These are phyloP conservation scores for Crithidia bombi DNA, from an alignment of 208 protist species.

Conservation along the genomic window DNA sequence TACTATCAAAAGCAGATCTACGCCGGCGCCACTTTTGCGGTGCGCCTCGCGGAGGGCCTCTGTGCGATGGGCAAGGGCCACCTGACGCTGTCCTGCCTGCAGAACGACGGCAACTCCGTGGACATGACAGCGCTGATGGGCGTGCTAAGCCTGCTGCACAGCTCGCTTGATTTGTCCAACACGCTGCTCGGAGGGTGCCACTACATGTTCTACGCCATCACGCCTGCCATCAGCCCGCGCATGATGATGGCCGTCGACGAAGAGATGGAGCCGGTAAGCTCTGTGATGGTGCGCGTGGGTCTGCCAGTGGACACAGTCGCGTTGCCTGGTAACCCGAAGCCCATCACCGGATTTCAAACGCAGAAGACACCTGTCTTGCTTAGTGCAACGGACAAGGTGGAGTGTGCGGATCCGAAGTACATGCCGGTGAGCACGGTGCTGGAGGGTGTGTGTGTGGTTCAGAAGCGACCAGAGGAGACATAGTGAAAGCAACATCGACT, in stretches of 20 bases:
- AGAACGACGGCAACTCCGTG: conserved; percentile 92
- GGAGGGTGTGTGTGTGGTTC: conserved; percentile 89
- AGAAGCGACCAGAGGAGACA: conserved; percentile 58
- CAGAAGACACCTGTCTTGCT: conserved; percentile 98
- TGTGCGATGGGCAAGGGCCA: conserved; percentile 99
- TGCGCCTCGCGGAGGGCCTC: conserved; percentile 94
- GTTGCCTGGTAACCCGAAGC: conserved; percentile 97
- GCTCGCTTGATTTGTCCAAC: conserved; percentile 91
- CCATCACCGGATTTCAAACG: conserved; percentile 99
- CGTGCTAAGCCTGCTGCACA: conserved; percentile 93
- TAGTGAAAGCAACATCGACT: not conserved
- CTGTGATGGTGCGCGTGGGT: conserved; percentile 93
- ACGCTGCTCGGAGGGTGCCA: conserved; percentile 95
- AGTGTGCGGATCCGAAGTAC: conserved; percentile 97
- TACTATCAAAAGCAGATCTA: conserved; percentile 97
- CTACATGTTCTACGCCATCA: conserved; percentile 97
- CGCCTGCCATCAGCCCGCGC: conserved; percentile 94
- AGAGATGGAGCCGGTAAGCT: conserved; percentile 90
- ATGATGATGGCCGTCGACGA: conserved; percentile 98
- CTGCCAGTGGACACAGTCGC: conserved; percentile 97
- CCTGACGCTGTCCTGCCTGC: conserved; percentile 96
- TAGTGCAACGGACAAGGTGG: conserved; percentile 95
- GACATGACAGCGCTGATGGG: conserved; percentile 91
- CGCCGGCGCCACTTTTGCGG: conserved; percentile 76
- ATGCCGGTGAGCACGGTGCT: conserved; percentile 66